These are phyloP conservation scores for Neurospora sp. DNA, from an alignment of 495 filamentous ascomycete species.

Conservation along the genomic window DNA sequence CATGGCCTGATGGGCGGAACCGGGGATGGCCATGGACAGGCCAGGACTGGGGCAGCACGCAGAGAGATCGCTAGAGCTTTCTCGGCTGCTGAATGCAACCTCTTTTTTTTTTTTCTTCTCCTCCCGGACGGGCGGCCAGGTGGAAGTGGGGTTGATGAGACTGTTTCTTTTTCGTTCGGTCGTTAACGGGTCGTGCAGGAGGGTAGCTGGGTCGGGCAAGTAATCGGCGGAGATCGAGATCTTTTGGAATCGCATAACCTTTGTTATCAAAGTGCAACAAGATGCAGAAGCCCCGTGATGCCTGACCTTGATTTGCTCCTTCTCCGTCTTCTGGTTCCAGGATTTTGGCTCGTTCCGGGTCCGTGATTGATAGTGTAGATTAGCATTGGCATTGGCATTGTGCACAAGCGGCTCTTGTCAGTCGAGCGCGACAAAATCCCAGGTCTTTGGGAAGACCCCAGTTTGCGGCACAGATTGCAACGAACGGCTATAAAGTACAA, in stretches of 20 bases:
- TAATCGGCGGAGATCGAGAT: not conserved
- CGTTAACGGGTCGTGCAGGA: not conserved
- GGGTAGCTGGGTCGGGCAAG: not conserved
- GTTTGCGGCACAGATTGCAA: not conserved
- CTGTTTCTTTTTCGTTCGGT: not conserved
- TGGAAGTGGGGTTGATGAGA: not conserved
- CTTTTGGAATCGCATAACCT: not conserved
- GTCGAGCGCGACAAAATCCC: not conserved
- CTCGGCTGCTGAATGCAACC: not conserved
- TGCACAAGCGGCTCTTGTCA: not conserved
- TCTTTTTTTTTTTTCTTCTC: not conserved
- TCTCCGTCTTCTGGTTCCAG: not conserved
- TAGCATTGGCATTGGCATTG: not conserved
- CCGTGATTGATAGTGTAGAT: not conserved
- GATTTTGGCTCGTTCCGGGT: not conserved
- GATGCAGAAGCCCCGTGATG: not conserved
- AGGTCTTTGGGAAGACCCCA: not conserved
- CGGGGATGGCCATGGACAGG: not conserved
- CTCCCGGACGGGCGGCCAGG: not conserved
- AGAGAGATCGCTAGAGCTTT: not conserved
- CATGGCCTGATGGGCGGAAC: not conserved
- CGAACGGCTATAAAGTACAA: not conserved
- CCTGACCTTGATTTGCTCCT: not conserved
- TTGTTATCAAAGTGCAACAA: not conserved
- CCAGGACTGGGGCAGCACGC: not conserved